Base-by-base conservation (phyloP, 495 filamentous ascomycete genomes). In the Hypoxylon subgilvum region DNA sequence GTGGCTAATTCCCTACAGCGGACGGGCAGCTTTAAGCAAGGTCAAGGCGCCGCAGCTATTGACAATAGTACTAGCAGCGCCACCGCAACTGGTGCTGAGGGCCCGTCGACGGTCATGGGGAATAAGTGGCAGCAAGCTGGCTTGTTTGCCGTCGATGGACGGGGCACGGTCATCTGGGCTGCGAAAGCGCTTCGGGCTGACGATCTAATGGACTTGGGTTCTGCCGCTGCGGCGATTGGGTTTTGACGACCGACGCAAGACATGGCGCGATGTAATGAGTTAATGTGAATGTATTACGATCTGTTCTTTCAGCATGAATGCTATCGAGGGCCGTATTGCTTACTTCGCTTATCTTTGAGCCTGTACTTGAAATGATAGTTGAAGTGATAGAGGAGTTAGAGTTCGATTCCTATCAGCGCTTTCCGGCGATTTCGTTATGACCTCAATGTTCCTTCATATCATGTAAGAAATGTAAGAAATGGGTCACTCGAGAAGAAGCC, bases 91-190 rank as follows among this genome's bases (percentile, higher is more conserved):
- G 14, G 22, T 43, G 51, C 18, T n/a, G 66, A 71, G 17, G 73
- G 73, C 8, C 68, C 70, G 3, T 59, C 76, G 10, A 84, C 78
- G 6, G 74, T 82, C 31, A 83, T 81, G 71, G 84, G 83, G n/a
- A 82, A 72, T 54, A 76, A 85, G 53, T 86, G 83, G 83, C 82
- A 86, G 69, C 81, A 76, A 44, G 68, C 74, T 6, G 83, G 82
- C 2, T 74, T 74, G 18, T 86, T 78, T 69, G 81, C 80, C 2
- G 74, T 86, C 0, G 81, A 86, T 71, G 73, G 72, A 5, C 60
- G 76, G 13, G 82, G 80, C 2, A 73, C 74, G 5, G 72, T 85
- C 9, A 71, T 73, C 16, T 85, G 82, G 83, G 73, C 72, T 4
- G 67, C 71, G 12, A 74, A 74, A 57, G 76, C 78, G 30, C 40